Evolutionary conservation across 805 yeast species (phyloP).

Genomic region (Candida vartiovaarae): DNA sequence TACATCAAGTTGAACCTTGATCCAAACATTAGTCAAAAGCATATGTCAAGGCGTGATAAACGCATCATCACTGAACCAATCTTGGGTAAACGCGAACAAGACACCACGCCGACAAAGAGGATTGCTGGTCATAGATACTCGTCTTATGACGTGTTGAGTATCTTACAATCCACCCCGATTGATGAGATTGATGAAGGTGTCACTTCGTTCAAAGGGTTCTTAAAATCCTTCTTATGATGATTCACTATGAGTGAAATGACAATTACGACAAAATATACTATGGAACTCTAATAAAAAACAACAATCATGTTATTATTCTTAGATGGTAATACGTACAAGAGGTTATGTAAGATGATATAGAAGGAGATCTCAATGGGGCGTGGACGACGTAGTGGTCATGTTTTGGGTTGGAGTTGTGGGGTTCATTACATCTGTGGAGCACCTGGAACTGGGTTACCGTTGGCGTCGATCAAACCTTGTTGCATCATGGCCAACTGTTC

Average conservation of each 20-base stretch:
- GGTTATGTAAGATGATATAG: neutral
- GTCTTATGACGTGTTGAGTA: slow-evolving; percentile 20
- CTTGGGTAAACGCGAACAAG: slow-evolving; percentile 1
- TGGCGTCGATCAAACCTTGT: slow-evolving; percentile 75
- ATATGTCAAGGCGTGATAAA: neutral
- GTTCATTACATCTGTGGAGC: slow-evolving; percentile 47
- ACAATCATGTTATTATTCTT: neutral
- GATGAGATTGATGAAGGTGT: slow-evolving; percentile 8
- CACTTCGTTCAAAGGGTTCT: slow-evolving; percentile 15
- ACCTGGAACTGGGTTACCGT: slow-evolving; percentile 82
- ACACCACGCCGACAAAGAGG: neutral
- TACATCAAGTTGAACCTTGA: slow-evolving; percentile 20
- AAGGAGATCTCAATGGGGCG: too few species aligned
- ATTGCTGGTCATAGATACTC: slow-evolving; percentile 10
- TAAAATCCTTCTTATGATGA: slow-evolving; percentile 15
- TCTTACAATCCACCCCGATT: slow-evolving; percentile 5
- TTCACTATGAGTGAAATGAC: neutral
- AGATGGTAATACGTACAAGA: neutral
- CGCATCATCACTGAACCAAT: slow-evolving; percentile 11
- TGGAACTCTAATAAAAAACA: slow-evolving; percentile 1
- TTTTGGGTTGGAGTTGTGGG: neutral
- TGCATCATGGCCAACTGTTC: slow-evolving; percentile 90
- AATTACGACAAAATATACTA: neutral
- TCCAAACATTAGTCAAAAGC: slow-evolving; percentile 9
- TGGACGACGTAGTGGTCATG: neutral